Conservation (phyloP, 768 basidiomycete genomes). For the Lyophyllum atratum region DNA sequence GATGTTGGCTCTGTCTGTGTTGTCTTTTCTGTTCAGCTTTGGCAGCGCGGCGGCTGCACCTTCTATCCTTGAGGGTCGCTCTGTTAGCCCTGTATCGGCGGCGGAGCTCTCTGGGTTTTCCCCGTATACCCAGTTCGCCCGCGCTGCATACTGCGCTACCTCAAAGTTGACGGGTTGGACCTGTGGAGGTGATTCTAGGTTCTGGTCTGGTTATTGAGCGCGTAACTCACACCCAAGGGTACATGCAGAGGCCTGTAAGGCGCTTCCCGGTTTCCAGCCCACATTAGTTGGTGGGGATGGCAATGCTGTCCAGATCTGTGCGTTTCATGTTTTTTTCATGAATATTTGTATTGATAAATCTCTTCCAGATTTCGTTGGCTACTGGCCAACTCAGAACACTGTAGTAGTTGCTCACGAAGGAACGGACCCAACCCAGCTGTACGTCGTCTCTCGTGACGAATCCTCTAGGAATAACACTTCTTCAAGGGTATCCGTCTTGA, state of each 20-base stretch:
- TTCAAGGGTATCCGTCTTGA: slow-evolving; percentile 49
- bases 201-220: neutral
- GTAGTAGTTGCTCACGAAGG: slow-evolving; percentile 66
- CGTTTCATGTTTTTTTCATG: neutral
- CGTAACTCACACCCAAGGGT: neutral
- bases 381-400: slow-evolving; percentile 48
- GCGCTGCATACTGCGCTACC: slow-evolving; percentile 54
- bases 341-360: neutral
- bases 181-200: slow-evolving; percentile 41
- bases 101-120: slow-evolving; percentile 36
- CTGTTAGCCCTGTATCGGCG: slow-evolving; percentile 26
- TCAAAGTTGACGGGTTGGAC: slow-evolving; percentile 37
- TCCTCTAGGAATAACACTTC: neutral
- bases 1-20: slow-evolving; percentile 8
- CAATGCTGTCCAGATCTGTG: slow-evolving; percentile 5
- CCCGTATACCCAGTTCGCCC: slow-evolving; percentile 54
- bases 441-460: slow-evolving; percentile 13
- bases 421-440: slow-evolving; percentile 59
- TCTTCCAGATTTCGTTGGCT: slow-evolving; percentile 53
- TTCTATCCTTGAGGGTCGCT: slow-evolving; percentile 13
- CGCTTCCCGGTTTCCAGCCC: slow-evolving; percentile 37
- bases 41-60: slow-evolving; percentile 13
- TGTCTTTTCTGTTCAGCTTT: slow-evolving; percentile 7
- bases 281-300: neutral
- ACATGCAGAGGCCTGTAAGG: slow-evolving; percentile 38